Conservation (phyloP, 1,139 yeast genomes). For the Kodamaea fungicola region DNA sequence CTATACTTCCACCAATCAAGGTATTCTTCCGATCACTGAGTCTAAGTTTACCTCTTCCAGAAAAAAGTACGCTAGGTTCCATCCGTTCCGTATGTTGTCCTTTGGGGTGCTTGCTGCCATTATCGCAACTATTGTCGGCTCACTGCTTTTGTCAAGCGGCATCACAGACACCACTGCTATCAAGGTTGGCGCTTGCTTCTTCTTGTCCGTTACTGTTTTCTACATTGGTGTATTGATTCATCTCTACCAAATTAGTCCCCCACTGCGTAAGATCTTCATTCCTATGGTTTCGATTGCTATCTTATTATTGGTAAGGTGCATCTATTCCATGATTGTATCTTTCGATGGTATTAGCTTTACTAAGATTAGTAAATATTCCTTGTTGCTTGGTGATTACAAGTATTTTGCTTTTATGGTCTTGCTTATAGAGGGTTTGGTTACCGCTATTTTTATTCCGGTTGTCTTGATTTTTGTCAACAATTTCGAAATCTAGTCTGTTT, state of each 20-base stretch:
- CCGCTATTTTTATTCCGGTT: constrained; percentile 9
- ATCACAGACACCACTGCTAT: constrained; percentile 1
- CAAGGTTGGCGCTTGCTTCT: constrained; percentile 15
- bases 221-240: constrained; percentile 5
- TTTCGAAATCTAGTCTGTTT: not conserved
- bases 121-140: constrained; percentile 12
- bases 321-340: constrained; percentile 14
- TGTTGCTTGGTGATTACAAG: constrained; percentile 19
- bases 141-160: constrained; percentile 5
- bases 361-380: constrained; percentile 13
- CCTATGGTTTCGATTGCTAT: not conserved
- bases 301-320: constrained; percentile 12
- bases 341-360: constrained; percentile 14
- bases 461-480: constrained; percentile 27
- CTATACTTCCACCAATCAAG: not conserved
- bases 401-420: constrained; percentile 19
- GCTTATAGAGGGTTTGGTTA: constrained; percentile 8
- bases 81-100: constrained; percentile 13
- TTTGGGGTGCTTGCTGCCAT: constrained; percentile 13
- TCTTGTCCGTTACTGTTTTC: constrained; percentile 10
- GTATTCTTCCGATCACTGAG: not conserved
- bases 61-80: constrained; percentile 1
- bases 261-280: constrained; percentile 1
- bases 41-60: not conserved
- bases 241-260: constrained; percentile 13